These are phyloP conservation scores for Komagataella kurtzmanii DNA, from an alignment of 805 yeast species.

Conservation along the genomic window DNA sequence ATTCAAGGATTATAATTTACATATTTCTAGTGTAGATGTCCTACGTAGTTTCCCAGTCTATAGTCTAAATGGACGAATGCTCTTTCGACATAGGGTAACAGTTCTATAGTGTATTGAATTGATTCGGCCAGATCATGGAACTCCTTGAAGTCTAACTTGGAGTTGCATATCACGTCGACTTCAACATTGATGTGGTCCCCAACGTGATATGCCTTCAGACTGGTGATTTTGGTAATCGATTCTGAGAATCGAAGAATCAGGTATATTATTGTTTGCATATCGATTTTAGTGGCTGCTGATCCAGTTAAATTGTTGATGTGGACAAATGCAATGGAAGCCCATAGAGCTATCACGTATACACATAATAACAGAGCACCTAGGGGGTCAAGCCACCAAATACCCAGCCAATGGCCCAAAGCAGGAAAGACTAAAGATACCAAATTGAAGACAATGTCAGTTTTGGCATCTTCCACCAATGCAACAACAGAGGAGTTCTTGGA, in stretches of 20 bases:
- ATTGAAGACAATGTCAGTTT: conserved; percentile 67
- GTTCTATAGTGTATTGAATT: conserved; percentile 66
- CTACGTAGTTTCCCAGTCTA: conserved; percentile 22
- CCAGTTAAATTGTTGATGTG: conserved; percentile 71
- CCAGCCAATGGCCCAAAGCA: conserved; percentile 33
- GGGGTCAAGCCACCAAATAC: conserved; percentile 64
- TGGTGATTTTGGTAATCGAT: conserved; percentile 48
- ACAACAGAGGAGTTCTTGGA: conserved; percentile 55
- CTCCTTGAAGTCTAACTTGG: conserved; percentile 40
- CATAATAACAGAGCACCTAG: conserved; percentile 57
- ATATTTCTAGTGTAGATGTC: conserved; percentile 15
- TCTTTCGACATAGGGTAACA: conserved; percentile 64
- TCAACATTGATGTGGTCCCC: conserved; percentile 71
- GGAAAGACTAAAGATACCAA: conserved; percentile 63
- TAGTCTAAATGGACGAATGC: conserved; percentile 76
- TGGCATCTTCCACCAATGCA: conserved; percentile 74
- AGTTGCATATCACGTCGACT: conserved; percentile 53
- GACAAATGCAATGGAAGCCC: conserved; percentile 54
- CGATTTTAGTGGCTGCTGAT: conserved; percentile 47
- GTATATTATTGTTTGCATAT: conserved; percentile 55
- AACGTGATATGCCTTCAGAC: conserved; percentile 60
- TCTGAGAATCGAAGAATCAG: conserved; percentile 58
- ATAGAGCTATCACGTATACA: conserved; percentile 44
- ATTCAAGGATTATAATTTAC: conserved; percentile 9
- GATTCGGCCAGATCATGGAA: conserved; percentile 76